Evolutionary conservation across 768 basidiomycete species (phyloP).

Genomic region (Trametes meyenii): DNA sequence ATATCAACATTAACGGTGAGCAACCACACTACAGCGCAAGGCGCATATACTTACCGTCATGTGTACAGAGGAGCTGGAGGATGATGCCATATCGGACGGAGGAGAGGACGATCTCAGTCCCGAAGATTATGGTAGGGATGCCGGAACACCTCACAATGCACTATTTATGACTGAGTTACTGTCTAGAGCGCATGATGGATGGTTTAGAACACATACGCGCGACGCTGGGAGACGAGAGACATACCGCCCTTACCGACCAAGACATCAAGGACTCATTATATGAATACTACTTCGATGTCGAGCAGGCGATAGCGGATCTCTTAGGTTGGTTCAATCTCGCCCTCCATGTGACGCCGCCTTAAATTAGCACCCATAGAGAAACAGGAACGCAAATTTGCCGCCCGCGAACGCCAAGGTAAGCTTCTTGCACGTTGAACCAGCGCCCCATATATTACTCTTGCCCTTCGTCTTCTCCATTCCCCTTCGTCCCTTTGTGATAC

Average conservation of each 20-base stretch:
- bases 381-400: constrained; percentile 60
- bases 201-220: constrained; percentile 69
- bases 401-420: constrained; percentile 87
- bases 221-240: constrained; percentile 65
- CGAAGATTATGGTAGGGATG: constrained; percentile 72
- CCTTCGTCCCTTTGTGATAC: constrained; percentile 8
- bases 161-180: not conserved
- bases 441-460: constrained; percentile 21
- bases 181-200: constrained; percentile 64
- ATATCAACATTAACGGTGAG: constrained; percentile 77
- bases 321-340: constrained; percentile 53
- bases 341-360: not conserved
- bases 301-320: constrained; percentile 74
- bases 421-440: constrained; percentile 40
- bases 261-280: constrained; percentile 82
- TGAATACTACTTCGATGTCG: constrained; percentile 86
- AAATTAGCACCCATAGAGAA: constrained; percentile 53
- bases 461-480: constrained; percentile 13
- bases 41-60: not conserved
- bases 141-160: not conserved
- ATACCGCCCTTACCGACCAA: constrained; percentile 70
- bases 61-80: constrained; percentile 80
- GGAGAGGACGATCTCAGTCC: constrained; percentile 81
- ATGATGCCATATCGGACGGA: constrained; percentile 76
- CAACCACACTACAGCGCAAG: not conserved